Base-by-base conservation (phyloP, 441 rosid genomes). In the Monsonia emarginata region DNA sequence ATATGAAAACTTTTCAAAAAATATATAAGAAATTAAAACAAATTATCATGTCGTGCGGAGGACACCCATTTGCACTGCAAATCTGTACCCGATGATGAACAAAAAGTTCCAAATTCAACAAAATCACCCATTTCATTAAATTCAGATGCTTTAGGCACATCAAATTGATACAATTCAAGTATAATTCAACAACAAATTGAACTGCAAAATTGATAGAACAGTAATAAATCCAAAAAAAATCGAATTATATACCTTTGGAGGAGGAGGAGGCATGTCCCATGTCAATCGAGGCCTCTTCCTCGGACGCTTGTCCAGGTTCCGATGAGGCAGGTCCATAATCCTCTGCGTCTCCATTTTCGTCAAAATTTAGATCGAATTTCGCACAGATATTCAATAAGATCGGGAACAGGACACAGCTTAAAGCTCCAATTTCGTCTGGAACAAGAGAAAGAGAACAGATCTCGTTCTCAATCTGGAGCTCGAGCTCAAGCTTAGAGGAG, bases 221-320 rank as follows among this genome's bases (percentile, higher is more conserved):
- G n/a, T n/a, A n/a, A n/a, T n/a, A n/a, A 67, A 72, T 36, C 66
- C 60, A 8, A 14, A n/a, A 14, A 48, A 8, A 54, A 31, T 56
- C 10, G 22, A 5, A 5, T 1, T 19, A 48, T 48, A 16, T 25
- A 86, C 90, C 92, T 82, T 79, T 0, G 86, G 81, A 65, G 87
- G 75, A 66, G 75, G 80, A 79, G 91, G 91, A 0, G 85, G 82
- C 71, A 81, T 75, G 73, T 88, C 96, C 97, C 97, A 91, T 2
- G 90, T 72, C 65, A 91, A 81, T 10, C 97, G 83, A 2, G 89
- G 90, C 36, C 88, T 82, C 74, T 91, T 91, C 69, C 88, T 81
- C 2, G 94, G 97, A 28, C 97, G 89, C 54, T 84, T 87, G 74
- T 88, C 96, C 80, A 80, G 77, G 71, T 71, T 83, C 62, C 76